Base-by-base conservation (phyloP, 352 stramenopile genomes). In the Pythium plurisporium region DNA sequence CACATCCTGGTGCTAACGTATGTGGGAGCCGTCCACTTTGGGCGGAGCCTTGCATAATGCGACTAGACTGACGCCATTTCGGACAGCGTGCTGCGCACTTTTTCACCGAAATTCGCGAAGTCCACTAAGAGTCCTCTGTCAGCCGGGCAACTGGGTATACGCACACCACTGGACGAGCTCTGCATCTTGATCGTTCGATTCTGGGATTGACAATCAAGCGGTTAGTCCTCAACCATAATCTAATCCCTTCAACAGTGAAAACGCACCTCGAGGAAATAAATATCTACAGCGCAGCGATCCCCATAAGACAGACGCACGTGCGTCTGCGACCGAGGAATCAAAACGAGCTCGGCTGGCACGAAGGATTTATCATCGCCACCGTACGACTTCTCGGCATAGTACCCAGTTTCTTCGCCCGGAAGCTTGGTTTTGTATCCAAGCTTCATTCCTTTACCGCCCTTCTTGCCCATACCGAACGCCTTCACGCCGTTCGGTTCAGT, bases 251-350 rank as follows among this genome's bases (percentile, higher is more conserved):
- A 29, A 31, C 44, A 38, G 3, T 14, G 9, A 9, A 12, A 48
- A 48, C 68, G 31, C 67, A 92, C 84, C 84, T 92, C 79, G 59
- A 94, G 73, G 51, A 94, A 94, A 89, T 89, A 92, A 87, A 94
- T 89, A 89, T 94, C 84, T 70, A 94, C 82, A 50, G 80, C 84
- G 65, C 79, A 92, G 23, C 84, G 82, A 56, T 94, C 81, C 48
- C 74, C 82, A 65, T 94, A 94, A 33, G 79, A 87, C 49, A 94
- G 60, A 45, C 82, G 82, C 59, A 94, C 78, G 54, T 92, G 82
- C 27, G 81, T 91, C 64, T 94, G 84, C 42, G 84, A 92, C 46
- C 84, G 79, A 40, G 84, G 84, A 55, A 94, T 94, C 49, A 94
- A 71, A 51, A 91, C 77, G 15, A 94, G 61, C 52, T 94, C 84